Conservation (phyloP, 306 rosid genomes). For the Malus sylvestris region DNA sequence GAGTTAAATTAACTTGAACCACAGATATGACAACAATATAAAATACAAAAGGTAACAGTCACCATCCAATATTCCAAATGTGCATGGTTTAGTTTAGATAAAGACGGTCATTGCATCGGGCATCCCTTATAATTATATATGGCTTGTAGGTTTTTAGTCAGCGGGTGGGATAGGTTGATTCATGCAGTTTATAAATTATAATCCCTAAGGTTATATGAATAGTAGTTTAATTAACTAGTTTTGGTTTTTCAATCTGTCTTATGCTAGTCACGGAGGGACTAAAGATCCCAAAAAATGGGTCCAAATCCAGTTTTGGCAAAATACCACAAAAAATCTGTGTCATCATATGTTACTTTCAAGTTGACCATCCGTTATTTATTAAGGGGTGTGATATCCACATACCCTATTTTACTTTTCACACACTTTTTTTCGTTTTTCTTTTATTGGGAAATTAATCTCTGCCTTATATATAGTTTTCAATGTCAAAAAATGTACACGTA, state of each 20-base stretch:
- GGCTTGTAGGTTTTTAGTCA: background rate
- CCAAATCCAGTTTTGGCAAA: background rate
- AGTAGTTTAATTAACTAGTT: background rate
- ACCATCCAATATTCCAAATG: background rate
- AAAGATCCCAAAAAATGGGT: conserved; percentile 16
- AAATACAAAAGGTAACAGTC: background rate
- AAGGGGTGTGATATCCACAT: too few species aligned
- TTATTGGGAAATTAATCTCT: too few species aligned
- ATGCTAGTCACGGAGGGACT: conserved; percentile 5
- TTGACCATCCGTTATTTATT: background rate
- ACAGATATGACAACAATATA: background rate
- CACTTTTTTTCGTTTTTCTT: too few species aligned
- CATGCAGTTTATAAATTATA: background rate
- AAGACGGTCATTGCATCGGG: too few species aligned
- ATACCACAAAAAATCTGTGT: background rate
- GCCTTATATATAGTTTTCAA: too few species aligned
- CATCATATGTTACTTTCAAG: conserved; percentile 9
- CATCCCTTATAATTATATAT: background rate
- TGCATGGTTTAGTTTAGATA: background rate
- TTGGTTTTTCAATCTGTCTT: background rate
- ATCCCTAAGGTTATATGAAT: background rate
- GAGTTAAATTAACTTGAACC: background rate
- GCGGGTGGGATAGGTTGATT: background rate
- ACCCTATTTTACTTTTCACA: too few species aligned
- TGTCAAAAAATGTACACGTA: too few species aligned